phyloP scores from a whole-genome alignment of 2,329 filamentous ascomycete genomes.

The Thyridium curvatum region DNA sequence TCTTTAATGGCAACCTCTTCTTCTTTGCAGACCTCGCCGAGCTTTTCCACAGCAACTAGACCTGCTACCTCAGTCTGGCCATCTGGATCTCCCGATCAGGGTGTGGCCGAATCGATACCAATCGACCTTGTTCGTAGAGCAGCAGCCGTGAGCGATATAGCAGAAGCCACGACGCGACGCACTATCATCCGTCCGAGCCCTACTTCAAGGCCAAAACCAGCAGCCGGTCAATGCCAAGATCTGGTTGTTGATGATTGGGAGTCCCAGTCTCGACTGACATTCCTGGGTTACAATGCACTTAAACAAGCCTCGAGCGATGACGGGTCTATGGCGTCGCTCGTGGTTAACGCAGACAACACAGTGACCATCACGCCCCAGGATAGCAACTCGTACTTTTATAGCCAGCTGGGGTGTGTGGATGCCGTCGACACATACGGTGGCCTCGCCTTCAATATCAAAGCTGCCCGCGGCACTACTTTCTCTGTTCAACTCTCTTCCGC shows the following conservation, averaged over 20 bases:
- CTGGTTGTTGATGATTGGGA: slow-evolving; percentile 49
- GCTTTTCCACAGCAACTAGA: no score
- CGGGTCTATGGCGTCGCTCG: slow-evolving; percentile 47
- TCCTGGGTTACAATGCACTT: slow-evolving; percentile 55
- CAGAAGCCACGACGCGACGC: no score
- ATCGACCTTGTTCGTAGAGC: no score
- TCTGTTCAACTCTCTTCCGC: slow-evolving; percentile 44
- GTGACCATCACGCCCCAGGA: slow-evolving; percentile 44
- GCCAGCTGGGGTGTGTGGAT: slow-evolving; percentile 47
- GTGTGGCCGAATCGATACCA: no score
- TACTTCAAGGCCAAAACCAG: slow-evolving; percentile 6
- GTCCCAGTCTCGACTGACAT: slow-evolving; percentile 55
- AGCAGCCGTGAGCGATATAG: no score
- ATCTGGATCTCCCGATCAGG: no score
- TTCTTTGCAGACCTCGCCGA: no score
- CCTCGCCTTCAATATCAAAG: slow-evolving; percentile 48
- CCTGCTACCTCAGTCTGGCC: no score
- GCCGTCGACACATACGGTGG: slow-evolving; percentile 45
- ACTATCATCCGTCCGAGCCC: slow-evolving; percentile 7
- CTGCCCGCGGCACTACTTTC: slow-evolving; percentile 42
- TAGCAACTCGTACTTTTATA: slow-evolving; percentile 50
- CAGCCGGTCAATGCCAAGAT: slow-evolving; percentile 14
- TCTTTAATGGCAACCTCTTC: no score
- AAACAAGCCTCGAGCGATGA: slow-evolving; percentile 50
- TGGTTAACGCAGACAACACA: slow-evolving; percentile 43